Evolutionary conservation across 768 basidiomycete species (phyloP), one percentile per base, ranked within the genome.

Genomic region (Mycena kentingensis): DNA sequence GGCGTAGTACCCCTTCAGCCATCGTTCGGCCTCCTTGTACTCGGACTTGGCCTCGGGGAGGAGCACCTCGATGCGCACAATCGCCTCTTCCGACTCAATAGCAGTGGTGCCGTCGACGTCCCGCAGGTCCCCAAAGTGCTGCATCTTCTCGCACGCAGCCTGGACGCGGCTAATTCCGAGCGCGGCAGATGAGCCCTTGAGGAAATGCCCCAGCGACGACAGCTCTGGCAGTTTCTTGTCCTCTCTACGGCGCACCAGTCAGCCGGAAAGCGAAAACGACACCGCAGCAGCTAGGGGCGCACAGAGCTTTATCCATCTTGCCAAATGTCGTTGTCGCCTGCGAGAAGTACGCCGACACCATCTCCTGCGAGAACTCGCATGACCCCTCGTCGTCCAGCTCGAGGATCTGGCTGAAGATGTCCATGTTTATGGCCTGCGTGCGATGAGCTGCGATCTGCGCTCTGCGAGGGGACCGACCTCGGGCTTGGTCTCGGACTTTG

Each of bases 181-280:
- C 2, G 95, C 92, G 25, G 95, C 95, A 12, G 94, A 96, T 2
- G 95, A 98, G 41, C 96, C 96, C 70, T 98, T 99, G 65, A 98
- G 84, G 73, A 91, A 99, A 71, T 99, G 96, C 0, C 95, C 97
- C 10, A 88, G 77, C 16, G 74, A 71, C 2, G 90, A 87, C 16
- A 99, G 81, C 49, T 79, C 66, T 10, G 63, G 59, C 10, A 96
- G 80, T 59, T 94, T 79, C 56, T 84, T 79, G 21, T 62, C 67
- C 32, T 62, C 62, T 55, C 90, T 92, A 67, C 43, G 18, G 56
- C n/a, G n/a, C n/a, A 58, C 42, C 51, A 58, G 53, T 52, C 19
- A 41, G 38, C 57, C 51, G 16, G 49, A 49, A 8, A 38, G 21
- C 32, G 29, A 27, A 3, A 39, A 29, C 27, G 25, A 48, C 22